Evolutionary conservation across 768 basidiomycete species (phyloP).

Genomic region (Trametes coccinea): DNA sequence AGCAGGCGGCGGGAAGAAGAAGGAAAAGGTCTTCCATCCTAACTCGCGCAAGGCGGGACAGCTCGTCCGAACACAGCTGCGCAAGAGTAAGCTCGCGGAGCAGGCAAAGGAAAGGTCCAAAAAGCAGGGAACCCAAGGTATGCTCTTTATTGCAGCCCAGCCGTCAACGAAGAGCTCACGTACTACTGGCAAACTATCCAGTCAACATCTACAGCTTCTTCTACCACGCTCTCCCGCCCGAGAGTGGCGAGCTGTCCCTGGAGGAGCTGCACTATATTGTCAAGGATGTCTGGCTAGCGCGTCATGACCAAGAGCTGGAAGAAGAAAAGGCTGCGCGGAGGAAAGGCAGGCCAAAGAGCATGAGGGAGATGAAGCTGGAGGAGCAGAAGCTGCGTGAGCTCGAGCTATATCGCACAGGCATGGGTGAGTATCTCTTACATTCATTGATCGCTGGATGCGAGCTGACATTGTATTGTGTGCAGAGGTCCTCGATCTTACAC

Average conservation of each 20-base stretch:
- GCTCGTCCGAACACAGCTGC: constrained; percentile 61
- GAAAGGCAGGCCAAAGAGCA: constrained; percentile 75
- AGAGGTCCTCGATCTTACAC: constrained; percentile 83
- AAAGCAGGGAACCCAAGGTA: constrained; percentile 58
- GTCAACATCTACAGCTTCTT: constrained; percentile 78
- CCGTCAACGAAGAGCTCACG: neutral
- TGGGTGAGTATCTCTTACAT: constrained; percentile 52
- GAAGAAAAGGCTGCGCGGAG: constrained; percentile 60
- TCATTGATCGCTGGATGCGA: constrained; percentile 2
- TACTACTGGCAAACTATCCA: constrained; percentile 27
- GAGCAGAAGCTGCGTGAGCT: constrained; percentile 66
- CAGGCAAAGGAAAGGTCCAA: constrained; percentile 55
- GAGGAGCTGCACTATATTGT: constrained; percentile 67
- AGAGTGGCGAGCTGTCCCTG: constrained; percentile 54
- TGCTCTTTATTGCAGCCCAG: constrained; percentile 16
- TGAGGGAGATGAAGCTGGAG: constrained; percentile 65
- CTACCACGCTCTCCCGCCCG: constrained; percentile 66
- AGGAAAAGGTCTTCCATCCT: constrained; percentile 82
- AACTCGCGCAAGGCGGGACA: constrained; percentile 83
- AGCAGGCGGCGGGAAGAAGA: constrained; percentile 42
- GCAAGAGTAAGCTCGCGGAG: constrained; percentile 67
- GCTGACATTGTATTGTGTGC: neutral
- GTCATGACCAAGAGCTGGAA: constrained; percentile 66
- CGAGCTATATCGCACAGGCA: constrained; percentile 77
- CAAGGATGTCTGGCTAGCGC: constrained; percentile 69